phyloP scores from a whole-genome alignment of 208 protist species.

The Crithidia sp. region DNA sequence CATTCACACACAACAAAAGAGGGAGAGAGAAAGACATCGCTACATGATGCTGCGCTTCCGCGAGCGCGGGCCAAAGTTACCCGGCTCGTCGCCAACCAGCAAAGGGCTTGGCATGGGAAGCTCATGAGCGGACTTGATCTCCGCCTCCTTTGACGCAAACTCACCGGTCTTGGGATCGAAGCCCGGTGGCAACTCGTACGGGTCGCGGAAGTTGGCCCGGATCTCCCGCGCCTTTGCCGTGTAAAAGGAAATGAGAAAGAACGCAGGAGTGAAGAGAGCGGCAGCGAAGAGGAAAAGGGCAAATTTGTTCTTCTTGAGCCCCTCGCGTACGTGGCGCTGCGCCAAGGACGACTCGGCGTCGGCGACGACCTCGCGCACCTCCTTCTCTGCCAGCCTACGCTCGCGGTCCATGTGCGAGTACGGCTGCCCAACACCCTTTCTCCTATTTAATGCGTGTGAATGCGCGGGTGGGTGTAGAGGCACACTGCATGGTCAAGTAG shows the following conservation, averaged over 20 bases:
- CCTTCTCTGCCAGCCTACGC: constrained; percentile 56
- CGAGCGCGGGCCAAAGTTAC: constrained; percentile 34
- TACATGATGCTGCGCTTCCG: constrained; percentile 28
- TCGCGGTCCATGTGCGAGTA: constrained; percentile 42
- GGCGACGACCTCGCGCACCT: constrained; percentile 62
- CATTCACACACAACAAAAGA: background rate
- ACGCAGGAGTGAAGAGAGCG: constrained; percentile 48
- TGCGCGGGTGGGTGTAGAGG: too few relatives aligned
- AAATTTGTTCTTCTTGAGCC: constrained; percentile 76
- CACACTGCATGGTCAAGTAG: too few relatives aligned
- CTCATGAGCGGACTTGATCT: constrained; percentile 17
- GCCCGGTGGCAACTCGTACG: constrained; percentile 72
- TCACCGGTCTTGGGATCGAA: constrained; percentile 71
- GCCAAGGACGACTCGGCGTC: constrained; percentile 67
- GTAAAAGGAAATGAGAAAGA: constrained; percentile 74
- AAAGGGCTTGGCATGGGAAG: constrained; percentile 39
- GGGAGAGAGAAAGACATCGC: background rate
- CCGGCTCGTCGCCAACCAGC: constrained; percentile 55
- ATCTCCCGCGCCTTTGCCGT: constrained; percentile 63
- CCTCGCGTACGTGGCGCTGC: constrained; percentile 68
- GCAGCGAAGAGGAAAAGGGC: constrained; percentile 53
- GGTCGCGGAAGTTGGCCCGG: constrained; percentile 65
- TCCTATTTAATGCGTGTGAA: too few relatives aligned
- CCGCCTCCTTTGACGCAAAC: constrained; percentile 22
- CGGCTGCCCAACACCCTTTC: too few relatives aligned